phyloP scores from a whole-genome alignment of 306 rosid genomes.

The Acacia acuminata region DNA sequence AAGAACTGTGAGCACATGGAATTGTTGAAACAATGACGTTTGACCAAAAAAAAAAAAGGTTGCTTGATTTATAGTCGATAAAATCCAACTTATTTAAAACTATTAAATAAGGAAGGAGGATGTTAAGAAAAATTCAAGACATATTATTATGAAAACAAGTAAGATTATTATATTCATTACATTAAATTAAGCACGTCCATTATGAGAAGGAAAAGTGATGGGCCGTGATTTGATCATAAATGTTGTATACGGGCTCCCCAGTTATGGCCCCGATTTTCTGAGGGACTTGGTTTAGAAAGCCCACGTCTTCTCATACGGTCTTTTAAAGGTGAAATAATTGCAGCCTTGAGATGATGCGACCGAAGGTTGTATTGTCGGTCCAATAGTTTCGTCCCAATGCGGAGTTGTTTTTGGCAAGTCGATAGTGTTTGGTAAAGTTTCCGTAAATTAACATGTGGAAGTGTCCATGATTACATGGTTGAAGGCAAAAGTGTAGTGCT shows the following conservation, averaged over 20 bases:
- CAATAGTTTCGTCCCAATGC: too few species aligned
- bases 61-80: neutral
- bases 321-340: neutral
- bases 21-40: neutral
- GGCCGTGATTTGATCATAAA: too few species aligned
- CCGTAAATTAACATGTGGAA: neutral
- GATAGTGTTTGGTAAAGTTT: neutral
- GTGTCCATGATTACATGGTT: neutral
- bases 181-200: neutral
- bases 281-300: neutral
- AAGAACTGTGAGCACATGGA: neutral
- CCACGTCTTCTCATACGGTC: neutral
- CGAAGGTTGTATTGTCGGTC: neutral
- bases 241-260: neutral
- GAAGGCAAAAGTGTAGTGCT: neutral
- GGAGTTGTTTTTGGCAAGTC: neutral
- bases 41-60: neutral
- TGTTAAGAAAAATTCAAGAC: neutral
- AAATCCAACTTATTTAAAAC: neutral
- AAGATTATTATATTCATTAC: neutral
- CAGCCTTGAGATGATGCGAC: neutral
- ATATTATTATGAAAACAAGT: neutral
- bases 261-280: neutral
- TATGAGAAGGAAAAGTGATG: neutral
- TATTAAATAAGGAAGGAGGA: neutral